These are phyloP conservation scores for Actinomucor elegans DNA, from an alignment of 371 early-diverging fungal species.

Conservation along the genomic window DNA sequence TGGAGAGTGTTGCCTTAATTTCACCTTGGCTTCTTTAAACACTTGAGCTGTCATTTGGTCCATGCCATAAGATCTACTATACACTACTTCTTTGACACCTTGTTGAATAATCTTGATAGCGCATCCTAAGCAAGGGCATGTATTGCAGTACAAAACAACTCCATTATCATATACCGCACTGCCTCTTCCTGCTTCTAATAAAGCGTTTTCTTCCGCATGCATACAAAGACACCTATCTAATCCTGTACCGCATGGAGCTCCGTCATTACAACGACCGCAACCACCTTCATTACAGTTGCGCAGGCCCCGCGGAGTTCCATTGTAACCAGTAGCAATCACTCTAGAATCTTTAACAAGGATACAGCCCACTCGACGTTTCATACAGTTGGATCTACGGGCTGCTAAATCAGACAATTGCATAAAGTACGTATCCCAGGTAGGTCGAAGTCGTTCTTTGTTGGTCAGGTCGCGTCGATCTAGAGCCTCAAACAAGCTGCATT, in stretches of 20 bases:
- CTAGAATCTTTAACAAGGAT: slow-evolving; percentile 88
- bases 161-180: slow-evolving; percentile 64
- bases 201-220: slow-evolving; percentile 99
- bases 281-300: slow-evolving; percentile 96
- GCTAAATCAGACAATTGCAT: slow-evolving; percentile 94
- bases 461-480: slow-evolving; percentile 57
- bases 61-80: slow-evolving; percentile 86
- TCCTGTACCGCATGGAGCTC: slow-evolving; percentile 70
- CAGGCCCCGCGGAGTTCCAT: slow-evolving; percentile 94
- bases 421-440: slow-evolving; percentile 97
- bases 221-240: slow-evolving; percentile 94
- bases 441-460: slow-evolving; percentile 76
- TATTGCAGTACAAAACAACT: slow-evolving; percentile 90
- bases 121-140: slow-evolving; percentile 88
- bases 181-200: slow-evolving; percentile 92
- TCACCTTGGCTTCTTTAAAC: slow-evolving; percentile 79
- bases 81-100: slow-evolving; percentile 92
- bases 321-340: slow-evolving; percentile 97
- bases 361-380: slow-evolving; percentile 98
- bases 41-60: slow-evolving; percentile 80
- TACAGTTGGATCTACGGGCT: slow-evolving; percentile 85
- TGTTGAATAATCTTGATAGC: slow-evolving; percentile 96
- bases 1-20: slow-evolving; percentile 77
- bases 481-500: slow-evolving; percentile 33
- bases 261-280: slow-evolving; percentile 90